A percentile compares a stretch with the other conserved stretches of the same genome.
Conservation (phyloP, 2,329 filamentous ascomycete species). For the Graphilbum ipis-grandicollis region DNA sequence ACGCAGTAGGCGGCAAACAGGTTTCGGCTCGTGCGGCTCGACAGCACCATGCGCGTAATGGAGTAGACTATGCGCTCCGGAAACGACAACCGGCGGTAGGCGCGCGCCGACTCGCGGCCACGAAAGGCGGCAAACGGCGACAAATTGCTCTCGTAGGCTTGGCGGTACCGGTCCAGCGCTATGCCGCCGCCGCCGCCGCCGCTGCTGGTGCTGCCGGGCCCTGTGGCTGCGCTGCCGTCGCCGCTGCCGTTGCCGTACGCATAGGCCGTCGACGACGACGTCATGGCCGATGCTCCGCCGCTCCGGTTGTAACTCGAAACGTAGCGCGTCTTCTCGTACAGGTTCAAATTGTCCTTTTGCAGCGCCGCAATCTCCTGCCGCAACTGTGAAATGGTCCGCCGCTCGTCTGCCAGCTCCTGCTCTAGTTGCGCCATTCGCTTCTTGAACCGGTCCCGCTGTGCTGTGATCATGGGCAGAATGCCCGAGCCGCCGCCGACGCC, state of each 20-base stretch:
- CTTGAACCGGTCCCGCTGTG: constrained; percentile 95
- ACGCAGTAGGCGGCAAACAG: constrained; percentile 87
- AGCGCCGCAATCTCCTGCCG: constrained; percentile 81
- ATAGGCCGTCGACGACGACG: not conserved
- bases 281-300: constrained; percentile 41
- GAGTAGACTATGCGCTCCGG: constrained; percentile 84
- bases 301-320: constrained; percentile 80
- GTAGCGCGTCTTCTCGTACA: constrained; percentile 97
- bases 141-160: constrained; percentile 87
- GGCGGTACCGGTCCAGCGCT: constrained; percentile 68
- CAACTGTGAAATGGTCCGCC: constrained; percentile 67
- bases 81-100: constrained; percentile 82
- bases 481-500: constrained; percentile 61
- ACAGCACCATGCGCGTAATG: constrained; percentile 76
- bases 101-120: constrained; percentile 78
- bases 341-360: constrained; percentile 86
- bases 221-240: no score
- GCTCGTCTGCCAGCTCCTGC: constrained; percentile 69
- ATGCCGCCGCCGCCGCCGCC: constrained; percentile 47
- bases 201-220: no score
- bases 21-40: constrained; percentile 79
- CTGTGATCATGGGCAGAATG: constrained; percentile 94
- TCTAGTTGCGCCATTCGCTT: constrained; percentile 86
- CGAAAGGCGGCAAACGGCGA: constrained; percentile 92
- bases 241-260: constrained; percentile 44